Evolutionary conservation across 2,329 filamentous ascomycete species (phyloP), one percentile per base, ranked within the genome.

Genomic region (Fusarium palustre): DNA sequence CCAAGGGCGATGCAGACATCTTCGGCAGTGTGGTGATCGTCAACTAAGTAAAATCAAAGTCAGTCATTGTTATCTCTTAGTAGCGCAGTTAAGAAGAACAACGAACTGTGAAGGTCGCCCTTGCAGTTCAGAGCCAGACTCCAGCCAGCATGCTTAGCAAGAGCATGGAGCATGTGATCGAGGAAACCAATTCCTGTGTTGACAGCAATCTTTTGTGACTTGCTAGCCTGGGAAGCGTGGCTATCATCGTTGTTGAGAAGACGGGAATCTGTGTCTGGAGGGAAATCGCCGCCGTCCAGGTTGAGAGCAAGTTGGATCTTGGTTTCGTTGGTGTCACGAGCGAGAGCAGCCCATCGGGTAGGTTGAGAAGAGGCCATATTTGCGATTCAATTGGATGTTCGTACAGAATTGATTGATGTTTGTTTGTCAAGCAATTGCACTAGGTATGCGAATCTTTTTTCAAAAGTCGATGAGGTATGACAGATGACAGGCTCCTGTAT

Each of bases 11-110:
- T 91, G 82, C 93, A 97, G 63, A 93, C 91, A 79, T 99, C 96
- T 85, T 99, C 96, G 69, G 94, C 92, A 11, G 95, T 97, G 87
- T 99, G 96, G 83, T 99, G 96, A 86, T 98, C 96, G 83, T 99
- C 96, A 79, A 99, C 94, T 95, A 49, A 38, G 41, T 28, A 22
- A 47, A 57, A 47, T 54, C 16, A 52, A 55, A 42, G 47, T 70
- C 55, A 71, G 68, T 66, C 53, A 60, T 60, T 16, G n/a, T 30
- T 7, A 38, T 25, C 16, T 11, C 16, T 47, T 4, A 5, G 25
- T 53, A 22, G 59, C 38, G 34, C 42, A 55, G 24, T 20, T 42
- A 12, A n/a, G 18, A 59, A 36, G n/a, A 48, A n/a, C 33, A 41
- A 86, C 89, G 70, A 82, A 95, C 92, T 97, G 84, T 97, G 92